These are phyloP conservation scores for Allomyces javanicus DNA, from an alignment of 192 early-diverging fungal species.

Conservation along the genomic window DNA sequence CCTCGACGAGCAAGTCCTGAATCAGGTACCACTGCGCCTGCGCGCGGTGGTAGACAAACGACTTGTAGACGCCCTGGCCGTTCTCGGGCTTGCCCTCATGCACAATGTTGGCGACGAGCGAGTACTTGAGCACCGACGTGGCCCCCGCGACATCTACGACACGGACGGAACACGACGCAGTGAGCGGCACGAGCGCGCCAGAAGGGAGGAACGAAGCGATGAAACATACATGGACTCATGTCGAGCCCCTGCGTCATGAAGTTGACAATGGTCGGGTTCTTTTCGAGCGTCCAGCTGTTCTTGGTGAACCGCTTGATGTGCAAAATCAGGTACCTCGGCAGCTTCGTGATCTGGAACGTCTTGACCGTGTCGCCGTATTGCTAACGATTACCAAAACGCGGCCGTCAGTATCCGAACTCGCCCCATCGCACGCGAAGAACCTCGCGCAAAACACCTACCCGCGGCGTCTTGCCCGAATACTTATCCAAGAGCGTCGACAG, in stretches of 20 bases:
- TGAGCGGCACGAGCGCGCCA: background rate
- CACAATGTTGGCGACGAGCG: conserved; percentile 77
- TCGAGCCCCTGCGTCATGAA: conserved; percentile 74
- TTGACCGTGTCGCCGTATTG: conserved; percentile 33
- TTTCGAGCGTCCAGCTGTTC: conserved; percentile 62
- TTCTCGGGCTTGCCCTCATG: conserved; percentile 61
- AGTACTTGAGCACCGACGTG: conserved; percentile 35
- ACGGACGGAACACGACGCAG: conserved; percentile 12
- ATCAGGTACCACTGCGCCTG: conserved; percentile 86
- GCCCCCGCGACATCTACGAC: conserved; percentile 24
- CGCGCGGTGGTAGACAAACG: conserved; percentile 53
- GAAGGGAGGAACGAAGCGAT: background rate
- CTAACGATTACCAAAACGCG: conserved; percentile 5
- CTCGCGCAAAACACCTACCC: conserved; percentile 16
- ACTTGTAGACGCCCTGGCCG: conserved; percentile 54
- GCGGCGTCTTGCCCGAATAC: conserved; percentile 57
- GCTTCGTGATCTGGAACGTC: conserved; percentile 46
- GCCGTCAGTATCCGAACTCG: too few relatives aligned
- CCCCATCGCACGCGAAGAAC: background rate
- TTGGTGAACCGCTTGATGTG: conserved; percentile 80
- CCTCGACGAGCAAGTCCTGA: conserved; percentile 82
- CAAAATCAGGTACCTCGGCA: conserved; percentile 76
- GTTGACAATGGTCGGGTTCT: conserved; percentile 93
- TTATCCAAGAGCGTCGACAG: conserved; percentile 59
- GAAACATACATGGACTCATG: conserved; percentile 30